These are phyloP conservation scores for Smallanthus sonchifolius DNA, from an alignment of 129 eudicot genomes.

Conservation along the genomic window DNA sequence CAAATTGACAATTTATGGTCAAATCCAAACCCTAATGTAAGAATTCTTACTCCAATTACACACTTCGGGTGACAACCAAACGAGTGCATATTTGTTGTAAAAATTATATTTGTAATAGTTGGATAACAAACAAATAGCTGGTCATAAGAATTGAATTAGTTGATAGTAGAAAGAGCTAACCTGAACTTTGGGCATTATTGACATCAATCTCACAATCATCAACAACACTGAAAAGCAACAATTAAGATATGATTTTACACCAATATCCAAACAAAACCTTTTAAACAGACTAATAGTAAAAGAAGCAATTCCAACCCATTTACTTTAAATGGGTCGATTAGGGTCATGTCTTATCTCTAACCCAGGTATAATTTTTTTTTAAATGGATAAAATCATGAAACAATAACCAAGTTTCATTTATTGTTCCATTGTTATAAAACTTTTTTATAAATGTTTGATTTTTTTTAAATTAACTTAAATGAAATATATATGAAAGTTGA, in stretches of 20 bases:
- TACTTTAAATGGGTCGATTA: background rate
- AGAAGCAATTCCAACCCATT: background rate
- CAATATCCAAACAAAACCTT: background rate
- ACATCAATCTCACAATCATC: conserved; percentile 54
- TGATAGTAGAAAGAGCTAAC: conserved; percentile 30
- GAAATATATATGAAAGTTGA: too few relatives aligned
- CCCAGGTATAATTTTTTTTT: background rate
- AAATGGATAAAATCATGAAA: too few relatives aligned
- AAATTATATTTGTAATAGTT: background rate
- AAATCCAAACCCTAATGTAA: background rate
- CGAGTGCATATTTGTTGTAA: background rate
- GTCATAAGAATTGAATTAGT: background rate
- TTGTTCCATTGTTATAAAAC: too few relatives aligned
- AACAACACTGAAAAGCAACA: conserved; percentile 66
- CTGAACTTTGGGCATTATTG: conserved; percentile 43
- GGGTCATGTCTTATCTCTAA: background rate
- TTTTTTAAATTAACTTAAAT: too few relatives aligned
- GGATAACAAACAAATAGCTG: background rate
- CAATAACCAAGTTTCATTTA: too few relatives aligned
- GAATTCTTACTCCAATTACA: background rate
- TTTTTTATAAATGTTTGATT: too few relatives aligned
- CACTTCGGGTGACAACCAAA: background rate
- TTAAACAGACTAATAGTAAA: background rate
- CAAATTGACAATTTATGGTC: background rate
- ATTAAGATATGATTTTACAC: background rate